Evolutionary conservation across 331 rosid genomes (phyloP), one percentile per base, ranked within the genome.

Genomic region (Quercus tomentella): DNA sequence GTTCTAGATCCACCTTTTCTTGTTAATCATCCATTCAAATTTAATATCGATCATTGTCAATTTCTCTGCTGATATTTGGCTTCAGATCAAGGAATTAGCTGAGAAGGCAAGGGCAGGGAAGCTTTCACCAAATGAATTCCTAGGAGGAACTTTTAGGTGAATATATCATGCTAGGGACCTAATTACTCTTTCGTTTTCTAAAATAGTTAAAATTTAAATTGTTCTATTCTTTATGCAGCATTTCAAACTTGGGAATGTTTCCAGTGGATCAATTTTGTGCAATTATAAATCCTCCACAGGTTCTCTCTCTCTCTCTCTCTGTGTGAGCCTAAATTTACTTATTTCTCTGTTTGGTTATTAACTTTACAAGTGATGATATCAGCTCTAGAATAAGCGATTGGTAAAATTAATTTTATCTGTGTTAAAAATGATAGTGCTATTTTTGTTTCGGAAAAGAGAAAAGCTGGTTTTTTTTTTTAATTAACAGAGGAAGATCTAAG

Each of bases 221-320:
- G 77, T 83, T 56, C 72, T 49, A 60, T 41, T 75, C 54, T 75
- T 76, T 77, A 4, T 90, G 89, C 99, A 95, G 99, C 91, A 95
- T 95, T 87, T 95, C 99, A 87, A 95, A 95, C 84, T 87, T 95
- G 77, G 99, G 99, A 83, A 95, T 95, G 98, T 95, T 89, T 89
- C 99, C 99, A 1, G 99, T 95, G 85, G 99, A 95, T 77, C 66
- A 83, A 21, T 95, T 95, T 80, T 95, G 94, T 87, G 99, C 99
- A 45, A 95, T 95, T 80, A 95, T 95, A 86, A 95, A 95, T 81
- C 98, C 98, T 30, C 99, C 98, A 49, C 99, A 94, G 97, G 98
- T 91, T 82, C 81, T 66, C 58, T 81, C 82, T 72, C 80, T 35
- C 80, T 1, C 70, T 9, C 73, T 30, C 72, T 57, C 56, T 66